Base-by-base conservation (phyloP, 2,329 filamentous ascomycete genomes). In the Clonostachys byssicola region DNA sequence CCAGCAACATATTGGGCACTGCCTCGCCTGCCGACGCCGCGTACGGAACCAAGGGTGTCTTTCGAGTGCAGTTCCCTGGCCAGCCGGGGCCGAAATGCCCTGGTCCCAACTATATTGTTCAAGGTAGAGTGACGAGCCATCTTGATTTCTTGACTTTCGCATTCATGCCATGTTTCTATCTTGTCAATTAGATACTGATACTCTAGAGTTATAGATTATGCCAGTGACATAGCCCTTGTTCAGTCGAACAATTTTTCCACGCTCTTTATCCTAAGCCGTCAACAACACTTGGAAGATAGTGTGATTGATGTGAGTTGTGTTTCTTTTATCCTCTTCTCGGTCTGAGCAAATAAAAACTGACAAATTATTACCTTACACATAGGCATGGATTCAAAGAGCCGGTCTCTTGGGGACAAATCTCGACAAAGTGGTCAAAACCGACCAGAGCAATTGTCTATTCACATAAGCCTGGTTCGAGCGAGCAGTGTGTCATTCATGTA, bases 101-200 rank as follows among this genome's bases (percentile, higher is more conserved):
- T 13, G 61, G 61, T 0, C 61, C 61, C n/a, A 63, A 64, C 48
- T 64, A 63, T 51, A 60, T 62, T 34, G 60, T 63, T 5, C 61
- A 64, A 45, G 57, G 60, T 61, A 45, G 13, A 17, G 34, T 10
- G 2, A 7, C 30, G 12, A 12, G 39, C 9, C 16, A 30, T 20
- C 5, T 34, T 35, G 5, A 36, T 45, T n/a, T 6, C 14, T 17
- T 35, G 43, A 12, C 18, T 20, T 23, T 23, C 6, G 23, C 23
- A 23, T 2, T 23, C 23, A 8, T 30, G 23, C 2, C 23, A 9
- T 12, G 35, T 41, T 5, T 20, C 16, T 41, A 20, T 6, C 14
- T 14, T 16, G 5, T 20, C 18, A 43, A 34, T 36, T 16, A 6
- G 18, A 38, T 12, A 16, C 13, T 16, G 9, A 30, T 30, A 16